Percentiles rank a stretch among this genome's conserved stretches.
These are phyloP conservation scores for Halophytophthora batemanensis DNA, from an alignment of 352 stramenopile species.

Conservation along the genomic window DNA sequence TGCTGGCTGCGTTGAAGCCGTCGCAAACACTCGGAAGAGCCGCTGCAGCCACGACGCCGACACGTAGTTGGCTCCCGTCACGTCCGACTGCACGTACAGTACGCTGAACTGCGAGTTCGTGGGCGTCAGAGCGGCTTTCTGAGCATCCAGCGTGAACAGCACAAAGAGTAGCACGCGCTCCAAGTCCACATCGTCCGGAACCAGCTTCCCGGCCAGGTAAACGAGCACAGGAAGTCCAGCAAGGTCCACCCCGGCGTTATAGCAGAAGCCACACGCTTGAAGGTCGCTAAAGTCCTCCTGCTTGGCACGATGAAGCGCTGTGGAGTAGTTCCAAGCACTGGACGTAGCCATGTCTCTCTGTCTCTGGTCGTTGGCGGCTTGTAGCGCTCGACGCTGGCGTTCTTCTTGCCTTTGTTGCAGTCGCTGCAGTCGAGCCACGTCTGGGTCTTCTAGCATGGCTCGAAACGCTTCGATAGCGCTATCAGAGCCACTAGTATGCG, in stretches of 20 bases:
- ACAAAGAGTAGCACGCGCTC: conserved; percentile 77
- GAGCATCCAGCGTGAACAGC: conserved; percentile 56
- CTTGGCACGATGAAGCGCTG: conserved; percentile 41
- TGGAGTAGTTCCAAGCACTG: conserved; percentile 32
- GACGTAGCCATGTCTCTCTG: conserved; percentile 14
- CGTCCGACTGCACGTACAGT: conserved; percentile 59
- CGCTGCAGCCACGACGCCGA: conserved; percentile 65
- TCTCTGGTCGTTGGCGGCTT: conserved; percentile 21
- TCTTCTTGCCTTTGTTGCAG: conserved; percentile 38
- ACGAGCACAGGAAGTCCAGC: conserved; percentile 66
- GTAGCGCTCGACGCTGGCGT: conserved; percentile 25
- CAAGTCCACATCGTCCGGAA: conserved; percentile 40
- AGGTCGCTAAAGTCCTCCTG: conserved; percentile 62
- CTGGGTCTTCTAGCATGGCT: conserved; percentile 55
- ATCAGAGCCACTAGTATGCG: conserved; percentile 31
- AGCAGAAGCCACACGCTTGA: conserved; percentile 53
- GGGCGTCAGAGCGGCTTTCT: conserved; percentile 32
- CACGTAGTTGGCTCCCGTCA: conserved; percentile 50
- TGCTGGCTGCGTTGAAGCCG: conserved; percentile 19
- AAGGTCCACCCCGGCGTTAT: conserved; percentile 64
- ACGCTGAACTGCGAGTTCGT: conserved; percentile 50
- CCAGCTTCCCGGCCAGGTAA: conserved; percentile 59
- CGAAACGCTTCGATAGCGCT: conserved; percentile 51
- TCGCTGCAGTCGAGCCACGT: conserved; percentile 46
- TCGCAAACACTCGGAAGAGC: conserved; percentile 55